Percentiles rank a stretch among this genome's conserved stretches.
phyloP scores from a whole-genome alignment of 2,329 filamentous ascomycete species.

The Microdochium paspali region DNA sequence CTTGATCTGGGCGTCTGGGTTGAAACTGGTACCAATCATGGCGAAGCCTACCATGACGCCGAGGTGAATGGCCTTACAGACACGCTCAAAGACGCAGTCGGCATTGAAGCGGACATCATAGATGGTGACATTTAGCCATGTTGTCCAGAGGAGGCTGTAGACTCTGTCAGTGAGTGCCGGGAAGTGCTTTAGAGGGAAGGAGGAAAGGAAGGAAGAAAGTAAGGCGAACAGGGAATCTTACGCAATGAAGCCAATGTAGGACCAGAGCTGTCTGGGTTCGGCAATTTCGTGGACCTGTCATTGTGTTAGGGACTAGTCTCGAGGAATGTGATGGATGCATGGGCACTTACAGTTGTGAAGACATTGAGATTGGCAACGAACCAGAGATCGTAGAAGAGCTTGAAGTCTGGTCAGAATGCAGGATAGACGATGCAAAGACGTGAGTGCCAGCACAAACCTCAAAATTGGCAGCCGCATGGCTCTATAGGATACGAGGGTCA shows the following conservation, averaged over 20 bases:
- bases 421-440: neutral
- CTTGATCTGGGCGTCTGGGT: slow-evolving; percentile 25
- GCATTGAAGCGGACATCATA: slow-evolving; percentile 58
- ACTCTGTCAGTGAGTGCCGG: slow-evolving; percentile 20
- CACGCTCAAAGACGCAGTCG: slow-evolving; percentile 54
- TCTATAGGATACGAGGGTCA: slow-evolving; percentile 4
- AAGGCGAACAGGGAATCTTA: slow-evolving; percentile 6
- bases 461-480: slow-evolving; percentile 12
- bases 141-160: slow-evolving; percentile 51
- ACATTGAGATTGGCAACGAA: slow-evolving; percentile 57
- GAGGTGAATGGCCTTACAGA: slow-evolving; percentile 49
- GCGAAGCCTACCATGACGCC: slow-evolving; percentile 58
- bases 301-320: neutral
- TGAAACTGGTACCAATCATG: slow-evolving; percentile 42
- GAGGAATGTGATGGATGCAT: neutral
- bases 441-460: slow-evolving; percentile 6
- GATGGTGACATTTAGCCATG: slow-evolving; percentile 55
- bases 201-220: slow-evolving; percentile 13
- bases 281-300: slow-evolving; percentile 17
- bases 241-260: slow-evolving; percentile 46
- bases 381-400: slow-evolving; percentile 52
- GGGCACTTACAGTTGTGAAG: slow-evolving; percentile 36
- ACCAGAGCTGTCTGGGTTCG: slow-evolving; percentile 9
- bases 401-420: slow-evolving; percentile 12
- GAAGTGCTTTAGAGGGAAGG: slow-evolving; percentile 11